Percentiles rank a stretch among this genome's conserved stretches.
These are phyloP conservation scores for Caloboletus inedulis DNA, from an alignment of 1,284 basidiomycete species.

Conservation along the genomic window DNA sequence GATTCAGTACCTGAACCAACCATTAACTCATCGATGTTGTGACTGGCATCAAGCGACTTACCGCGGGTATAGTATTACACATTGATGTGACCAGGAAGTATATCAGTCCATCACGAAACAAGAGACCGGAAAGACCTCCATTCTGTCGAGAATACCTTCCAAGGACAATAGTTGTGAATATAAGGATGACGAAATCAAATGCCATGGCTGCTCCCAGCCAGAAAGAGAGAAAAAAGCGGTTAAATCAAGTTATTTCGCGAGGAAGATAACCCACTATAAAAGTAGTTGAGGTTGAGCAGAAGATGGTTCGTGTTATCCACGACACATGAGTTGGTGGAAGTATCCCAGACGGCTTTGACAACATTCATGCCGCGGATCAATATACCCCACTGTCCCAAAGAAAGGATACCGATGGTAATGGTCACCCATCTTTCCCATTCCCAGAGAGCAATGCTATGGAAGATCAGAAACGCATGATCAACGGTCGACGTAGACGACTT, in stretches of 20 bases:
- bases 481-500: slow-evolving; percentile 19
- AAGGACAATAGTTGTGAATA: slow-evolving; percentile 51
- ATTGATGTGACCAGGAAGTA: slow-evolving; percentile 63
- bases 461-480: neutral
- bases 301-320: slow-evolving; percentile 47
- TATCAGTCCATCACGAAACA: slow-evolving; percentile 69
- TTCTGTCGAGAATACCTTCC: slow-evolving; percentile 46
- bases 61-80: slow-evolving; percentile 65
- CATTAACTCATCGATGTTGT: neutral
- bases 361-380: slow-evolving; percentile 66
- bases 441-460: slow-evolving; percentile 63
- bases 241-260: neutral
- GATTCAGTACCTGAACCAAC: slow-evolving; percentile 22
- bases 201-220: slow-evolving; percentile 51
- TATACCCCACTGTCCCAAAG: slow-evolving; percentile 61
- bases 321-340: slow-evolving; percentile 39
- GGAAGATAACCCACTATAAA: slow-evolving; percentile 52
- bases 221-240: neutral
- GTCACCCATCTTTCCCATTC: slow-evolving; percentile 52
- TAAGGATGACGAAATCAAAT: slow-evolving; percentile 60
- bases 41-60: slow-evolving; percentile 39
- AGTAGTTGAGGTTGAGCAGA: slow-evolving; percentile 61
- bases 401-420: slow-evolving; percentile 48
- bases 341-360: slow-evolving; percentile 53
- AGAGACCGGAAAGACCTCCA: slow-evolving; percentile 57